A percentile compares a stretch with the other conserved stretches of the same genome.
These are phyloP conservation scores for Psidium friedrichsthalianum DNA, from an alignment of 345 rosid species.

Conservation along the genomic window DNA sequence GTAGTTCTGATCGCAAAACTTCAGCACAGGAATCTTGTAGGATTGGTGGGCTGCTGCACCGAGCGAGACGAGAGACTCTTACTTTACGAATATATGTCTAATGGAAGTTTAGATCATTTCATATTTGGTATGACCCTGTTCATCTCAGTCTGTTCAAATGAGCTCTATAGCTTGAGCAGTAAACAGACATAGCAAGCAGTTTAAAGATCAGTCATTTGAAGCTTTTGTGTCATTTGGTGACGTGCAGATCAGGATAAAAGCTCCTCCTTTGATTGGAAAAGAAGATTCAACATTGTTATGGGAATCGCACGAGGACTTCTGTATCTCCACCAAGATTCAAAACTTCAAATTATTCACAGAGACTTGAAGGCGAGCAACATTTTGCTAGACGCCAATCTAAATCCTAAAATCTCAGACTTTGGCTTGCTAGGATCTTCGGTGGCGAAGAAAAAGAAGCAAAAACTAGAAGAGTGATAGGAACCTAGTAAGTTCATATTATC, in stretches of 20 bases:
- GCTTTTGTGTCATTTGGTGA: neutral
- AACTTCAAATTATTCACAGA: neutral
- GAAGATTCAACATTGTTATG: neutral
- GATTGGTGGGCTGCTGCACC: slow-evolving; percentile 32
- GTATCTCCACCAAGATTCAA: neutral
- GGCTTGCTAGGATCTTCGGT: neutral
- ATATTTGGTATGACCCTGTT: slow-evolving; percentile 25
- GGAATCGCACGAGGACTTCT: neutral
- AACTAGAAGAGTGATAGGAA: slow-evolving; percentile 15
- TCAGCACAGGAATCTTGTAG: slow-evolving; percentile 50
- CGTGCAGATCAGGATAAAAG: slow-evolving; percentile 15
- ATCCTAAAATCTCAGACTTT: neutral
- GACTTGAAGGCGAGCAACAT: neutral
- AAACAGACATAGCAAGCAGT: neutral
- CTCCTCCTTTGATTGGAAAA: neutral
- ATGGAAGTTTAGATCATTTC: slow-evolving; percentile 26
- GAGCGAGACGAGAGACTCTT: slow-evolving; percentile 21
- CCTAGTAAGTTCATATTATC: slow-evolving; percentile 24
- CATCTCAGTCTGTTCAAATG: neutral
- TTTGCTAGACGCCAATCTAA: neutral
- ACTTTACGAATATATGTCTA: slow-evolving; percentile 32
- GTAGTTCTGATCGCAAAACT: slow-evolving; percentile 33
- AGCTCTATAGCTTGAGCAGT: neutral
- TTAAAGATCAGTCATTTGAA: neutral
- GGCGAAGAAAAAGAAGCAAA: neutral